A percentile compares a stretch with the other conserved stretches of the same genome.
Conservation (phyloP, 306 rosid species). For the Hylodesmum podocarpum region DNA sequence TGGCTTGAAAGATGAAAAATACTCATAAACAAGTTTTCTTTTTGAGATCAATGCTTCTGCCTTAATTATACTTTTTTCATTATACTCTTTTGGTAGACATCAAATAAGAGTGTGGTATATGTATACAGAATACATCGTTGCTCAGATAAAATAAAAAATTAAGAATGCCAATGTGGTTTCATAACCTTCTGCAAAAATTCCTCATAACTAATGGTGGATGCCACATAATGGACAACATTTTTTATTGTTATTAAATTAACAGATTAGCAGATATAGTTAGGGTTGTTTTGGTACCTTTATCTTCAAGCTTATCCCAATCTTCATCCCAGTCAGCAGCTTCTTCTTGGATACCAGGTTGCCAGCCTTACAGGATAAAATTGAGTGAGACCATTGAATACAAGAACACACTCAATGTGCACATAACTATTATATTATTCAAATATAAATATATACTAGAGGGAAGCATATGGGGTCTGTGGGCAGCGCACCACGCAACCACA, state of each 20-base stretch:
- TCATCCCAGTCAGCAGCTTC: slow-evolving; percentile 98
- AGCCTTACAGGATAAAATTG: slow-evolving; percentile 54
- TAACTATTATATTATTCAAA: neutral
- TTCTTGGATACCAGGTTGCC: slow-evolving; percentile 94
- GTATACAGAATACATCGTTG: neutral
- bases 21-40: neutral
- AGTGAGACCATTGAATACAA: slow-evolving; percentile 18
- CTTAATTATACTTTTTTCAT: neutral
- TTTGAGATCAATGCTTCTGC: neutral
- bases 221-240: neutral
- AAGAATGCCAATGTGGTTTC: neutral
- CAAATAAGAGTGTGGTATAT: neutral
- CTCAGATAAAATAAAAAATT: slow-evolving; percentile 16
- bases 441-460: slow-evolving; percentile 15
- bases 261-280: slow-evolving; percentile 17
- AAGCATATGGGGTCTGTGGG: neutral
- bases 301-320: slow-evolving; percentile 94
- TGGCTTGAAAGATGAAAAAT: neutral
- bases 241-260: slow-evolving; percentile 1
- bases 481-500: neutral
- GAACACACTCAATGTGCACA: neutral
- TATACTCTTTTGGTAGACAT: too few relatives aligned
- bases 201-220: neutral
- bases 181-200: slow-evolving; percentile 13
- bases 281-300: slow-evolving; percentile 65